These are phyloP conservation scores for Coprinellus aureogranulatus DNA, from an alignment of 768 basidiomycete genomes.

Conservation along the genomic window DNA sequence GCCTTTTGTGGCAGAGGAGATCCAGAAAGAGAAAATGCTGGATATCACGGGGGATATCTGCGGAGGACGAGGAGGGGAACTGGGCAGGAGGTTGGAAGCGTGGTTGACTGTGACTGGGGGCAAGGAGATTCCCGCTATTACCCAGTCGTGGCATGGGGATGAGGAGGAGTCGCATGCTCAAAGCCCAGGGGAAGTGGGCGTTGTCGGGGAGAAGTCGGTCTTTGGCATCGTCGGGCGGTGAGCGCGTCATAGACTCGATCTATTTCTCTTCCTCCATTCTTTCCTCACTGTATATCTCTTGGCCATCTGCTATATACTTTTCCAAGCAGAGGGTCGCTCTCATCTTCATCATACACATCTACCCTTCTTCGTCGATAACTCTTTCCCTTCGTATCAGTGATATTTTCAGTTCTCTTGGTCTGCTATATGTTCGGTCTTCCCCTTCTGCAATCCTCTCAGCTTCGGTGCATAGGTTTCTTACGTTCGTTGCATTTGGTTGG, in stretches of 20 bases:
- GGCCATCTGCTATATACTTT: too few species aligned
- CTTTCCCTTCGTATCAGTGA: too few species aligned
- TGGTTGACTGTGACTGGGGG: constrained; percentile 55
- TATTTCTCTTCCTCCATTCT: not conserved
- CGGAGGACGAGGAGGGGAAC: constrained; percentile 75
- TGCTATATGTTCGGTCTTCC: too few species aligned
- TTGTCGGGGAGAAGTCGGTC: not conserved
- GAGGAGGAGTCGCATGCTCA: not conserved
- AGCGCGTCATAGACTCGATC: not conserved
- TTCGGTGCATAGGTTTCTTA: too few species aligned
- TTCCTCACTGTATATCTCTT: too few species aligned
- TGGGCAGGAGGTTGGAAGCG: constrained; percentile 72
- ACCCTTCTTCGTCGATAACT: too few species aligned
- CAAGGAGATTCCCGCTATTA: not conserved
- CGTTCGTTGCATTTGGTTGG: too few species aligned
- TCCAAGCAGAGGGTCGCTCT: too few species aligned
- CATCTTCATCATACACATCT: too few species aligned
- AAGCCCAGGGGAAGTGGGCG: not conserved
- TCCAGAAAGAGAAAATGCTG: constrained; percentile 68
- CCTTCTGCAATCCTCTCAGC: too few species aligned
- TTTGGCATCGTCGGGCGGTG: not conserved
- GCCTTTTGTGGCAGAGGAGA: constrained; percentile 52
- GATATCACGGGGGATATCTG: constrained; percentile 73
- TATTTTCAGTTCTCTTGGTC: too few species aligned
- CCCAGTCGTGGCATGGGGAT: not conserved